Percentiles rank a stretch among this genome's conserved stretches.
These are phyloP conservation scores for Fonsecaea pedrosoi DNA, from an alignment of 2,329 filamentous ascomycete species.

Conservation along the genomic window DNA sequence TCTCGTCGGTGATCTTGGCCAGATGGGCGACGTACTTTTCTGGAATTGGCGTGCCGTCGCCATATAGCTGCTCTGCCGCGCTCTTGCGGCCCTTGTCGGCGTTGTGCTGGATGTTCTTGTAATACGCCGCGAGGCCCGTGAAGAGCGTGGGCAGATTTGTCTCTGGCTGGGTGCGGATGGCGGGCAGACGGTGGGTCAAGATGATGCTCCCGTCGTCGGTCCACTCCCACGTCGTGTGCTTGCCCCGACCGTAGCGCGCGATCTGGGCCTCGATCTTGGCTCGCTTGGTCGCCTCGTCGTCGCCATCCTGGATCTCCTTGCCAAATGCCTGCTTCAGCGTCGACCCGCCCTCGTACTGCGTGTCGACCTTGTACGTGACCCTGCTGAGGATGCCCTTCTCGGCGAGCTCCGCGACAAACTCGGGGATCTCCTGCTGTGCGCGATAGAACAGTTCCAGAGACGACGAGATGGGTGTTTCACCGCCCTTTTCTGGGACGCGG, in stretches of 20 bases:
- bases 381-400: slow-evolving; percentile 55
- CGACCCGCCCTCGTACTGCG: slow-evolving; percentile 56
- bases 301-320: slow-evolving; percentile 54
- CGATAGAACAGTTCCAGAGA: slow-evolving; percentile 56
- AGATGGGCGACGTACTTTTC: slow-evolving; percentile 54
- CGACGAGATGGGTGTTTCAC: slow-evolving; percentile 57
- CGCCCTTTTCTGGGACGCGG: slow-evolving; percentile 46
- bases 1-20: slow-evolving; percentile 57
- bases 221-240: slow-evolving; percentile 59
- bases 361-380: slow-evolving; percentile 53
- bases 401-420: slow-evolving; percentile 53
- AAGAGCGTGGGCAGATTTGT: slow-evolving; percentile 57
- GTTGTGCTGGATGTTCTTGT: slow-evolving; percentile 45
- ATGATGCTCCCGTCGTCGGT: slow-evolving; percentile 48
- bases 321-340: slow-evolving; percentile 57
- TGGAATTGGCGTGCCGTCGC: slow-evolving; percentile 57
- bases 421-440: slow-evolving; percentile 55
- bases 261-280: slow-evolving; percentile 60
- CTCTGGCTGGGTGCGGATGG: slow-evolving; percentile 55
- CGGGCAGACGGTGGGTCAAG: slow-evolving; percentile 56
- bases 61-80: slow-evolving; percentile 51
- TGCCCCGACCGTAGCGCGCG: slow-evolving; percentile 53
- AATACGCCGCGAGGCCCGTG: slow-evolving; percentile 56
- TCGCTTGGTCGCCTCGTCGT: slow-evolving; percentile 51
- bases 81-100: slow-evolving; percentile 42